Evolutionary conservation across 768 basidiomycete species (phyloP), one percentile per base, ranked within the genome.

Genomic region (Suillus occidentalis): DNA sequence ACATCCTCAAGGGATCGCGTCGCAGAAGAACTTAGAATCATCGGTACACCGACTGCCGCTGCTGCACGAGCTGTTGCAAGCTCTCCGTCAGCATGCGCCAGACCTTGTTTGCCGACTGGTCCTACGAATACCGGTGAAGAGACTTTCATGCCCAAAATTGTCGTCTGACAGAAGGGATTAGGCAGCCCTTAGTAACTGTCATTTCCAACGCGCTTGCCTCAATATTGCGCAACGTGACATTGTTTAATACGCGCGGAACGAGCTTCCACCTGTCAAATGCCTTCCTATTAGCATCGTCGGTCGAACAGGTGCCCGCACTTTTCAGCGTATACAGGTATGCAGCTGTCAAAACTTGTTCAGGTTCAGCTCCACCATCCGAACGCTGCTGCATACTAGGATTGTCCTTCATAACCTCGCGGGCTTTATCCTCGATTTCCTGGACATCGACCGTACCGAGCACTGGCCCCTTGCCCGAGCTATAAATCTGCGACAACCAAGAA

Each of bases 271-370:
- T 74, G 65, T 84, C 82, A 70, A 86, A 83, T 0, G 86, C 85
- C 66, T 84, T 82, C 55, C 82, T 78, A 70, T 94, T 94, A 66
- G 84, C 85, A 36, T 75, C 79, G 72, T 87, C 83, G 4, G 93
- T 94, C 34, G 82, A 78, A 63, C 80, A 78, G 6, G 85, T 83
- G 0, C 93, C 92, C 5, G 92, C 91, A 68, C 85, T 87, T 56
- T 89, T 90, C 62, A 81, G 81, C 6, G 89, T 86, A 69, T 92
- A 94, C 73, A 83, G 76, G 77, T 88, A 94, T 10, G 89, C 82
- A 73, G 49, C 86, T 90, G 80, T 4, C 4, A 55, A 60, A 37
- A 60, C 18, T 36, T 18, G 42, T 36, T 49, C 0, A 53, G 40
- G 49, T 10, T 22, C 18, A 14, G 20, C 16, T 59, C 10, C 7